These are phyloP conservation scores for Nyctanthes arbortristis DNA, from an alignment of 257 asterid species.

Conservation along the genomic window DNA sequence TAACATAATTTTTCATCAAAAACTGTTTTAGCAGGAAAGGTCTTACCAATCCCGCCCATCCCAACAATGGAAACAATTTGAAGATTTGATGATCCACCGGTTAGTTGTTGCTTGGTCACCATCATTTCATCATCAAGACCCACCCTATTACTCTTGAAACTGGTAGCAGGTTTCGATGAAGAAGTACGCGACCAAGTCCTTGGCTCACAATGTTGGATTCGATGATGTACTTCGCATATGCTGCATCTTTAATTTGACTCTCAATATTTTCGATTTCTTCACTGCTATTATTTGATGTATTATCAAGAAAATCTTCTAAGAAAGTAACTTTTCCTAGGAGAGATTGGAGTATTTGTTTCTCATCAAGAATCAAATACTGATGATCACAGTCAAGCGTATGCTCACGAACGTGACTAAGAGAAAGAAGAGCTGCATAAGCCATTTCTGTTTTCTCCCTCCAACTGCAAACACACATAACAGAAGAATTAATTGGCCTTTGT, in stretches of 20 bases:
- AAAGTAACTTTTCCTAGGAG: not conserved
- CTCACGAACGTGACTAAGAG: too few species aligned
- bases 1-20: slow-evolving; percentile 8
- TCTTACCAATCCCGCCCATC: slow-evolving; percentile 28
- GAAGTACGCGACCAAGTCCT: too few species aligned
- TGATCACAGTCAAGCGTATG: not conserved
- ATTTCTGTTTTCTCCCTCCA: too few species aligned
- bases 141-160: not conserved
- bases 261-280: not conserved
- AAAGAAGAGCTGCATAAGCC: too few species aligned
- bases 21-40: slow-evolving; percentile 19
- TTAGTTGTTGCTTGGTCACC: not conserved
- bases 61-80: slow-evolving; percentile 12
- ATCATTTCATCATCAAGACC: slow-evolving; percentile 3
- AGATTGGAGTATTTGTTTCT: not conserved
- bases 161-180: not conserved
- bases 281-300: not conserved
- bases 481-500: too few species aligned
- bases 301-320: slow-evolving; percentile 4
- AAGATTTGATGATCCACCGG: not conserved
- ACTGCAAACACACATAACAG: too few species aligned
- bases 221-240: slow-evolving; percentile 20
- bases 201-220: slow-evolving; percentile 7
- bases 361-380: not conserved
- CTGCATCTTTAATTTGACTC: slow-evolving; percentile 14